phyloP scores from a whole-genome alignment of 169 alveolate species.

The Babesia ovis region DNA sequence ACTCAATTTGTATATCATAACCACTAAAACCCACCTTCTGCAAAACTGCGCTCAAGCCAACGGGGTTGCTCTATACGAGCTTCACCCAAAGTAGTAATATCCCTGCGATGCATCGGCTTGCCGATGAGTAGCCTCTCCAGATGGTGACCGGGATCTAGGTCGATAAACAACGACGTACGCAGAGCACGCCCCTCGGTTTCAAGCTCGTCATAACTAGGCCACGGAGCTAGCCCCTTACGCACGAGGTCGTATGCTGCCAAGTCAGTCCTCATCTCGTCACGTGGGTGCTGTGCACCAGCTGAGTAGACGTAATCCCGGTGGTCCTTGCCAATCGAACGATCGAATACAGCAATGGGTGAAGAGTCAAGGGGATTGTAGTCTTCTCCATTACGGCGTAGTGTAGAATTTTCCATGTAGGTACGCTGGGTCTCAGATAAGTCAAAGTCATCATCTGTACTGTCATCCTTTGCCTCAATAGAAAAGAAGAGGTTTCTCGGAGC shows the following conservation, averaged over 20 bases:
- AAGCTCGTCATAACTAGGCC: conserved; percentile 75
- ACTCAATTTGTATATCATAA: not conserved
- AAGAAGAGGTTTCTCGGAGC: conserved; percentile 68
- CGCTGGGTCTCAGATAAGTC: conserved; percentile 27
- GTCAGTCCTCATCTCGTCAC: conserved; percentile 64
- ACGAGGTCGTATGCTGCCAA: conserved; percentile 74
- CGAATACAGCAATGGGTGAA: conserved; percentile 57
- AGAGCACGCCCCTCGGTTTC: conserved; percentile 43
- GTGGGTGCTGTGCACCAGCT: conserved; percentile 9
- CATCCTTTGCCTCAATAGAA: conserved; percentile 4
- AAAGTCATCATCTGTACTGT: not conserved
- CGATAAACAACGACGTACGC: conserved; percentile 42
- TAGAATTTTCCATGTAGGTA: conserved; percentile 44
- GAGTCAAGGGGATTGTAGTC: conserved; percentile 32
- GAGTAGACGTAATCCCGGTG: conserved; percentile 37
- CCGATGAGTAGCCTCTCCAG: conserved; percentile 36
- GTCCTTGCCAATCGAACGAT: conserved; percentile 49
- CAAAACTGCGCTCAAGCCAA: conserved; percentile 67
- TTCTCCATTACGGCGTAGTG: conserved; percentile 19
- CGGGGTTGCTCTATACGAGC: conserved; percentile 72
- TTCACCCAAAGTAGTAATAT: conserved; percentile 68
- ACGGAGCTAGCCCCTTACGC: conserved; percentile 72
- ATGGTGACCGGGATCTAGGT: conserved; percentile 31
- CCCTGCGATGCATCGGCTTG: conserved; percentile 40
- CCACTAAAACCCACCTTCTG: conserved; percentile 35